Percentiles rank a stretch among this genome's conserved stretches.
phyloP scores from a whole-genome alignment of 805 yeast species.

The Metschnikowia corniflorae region DNA sequence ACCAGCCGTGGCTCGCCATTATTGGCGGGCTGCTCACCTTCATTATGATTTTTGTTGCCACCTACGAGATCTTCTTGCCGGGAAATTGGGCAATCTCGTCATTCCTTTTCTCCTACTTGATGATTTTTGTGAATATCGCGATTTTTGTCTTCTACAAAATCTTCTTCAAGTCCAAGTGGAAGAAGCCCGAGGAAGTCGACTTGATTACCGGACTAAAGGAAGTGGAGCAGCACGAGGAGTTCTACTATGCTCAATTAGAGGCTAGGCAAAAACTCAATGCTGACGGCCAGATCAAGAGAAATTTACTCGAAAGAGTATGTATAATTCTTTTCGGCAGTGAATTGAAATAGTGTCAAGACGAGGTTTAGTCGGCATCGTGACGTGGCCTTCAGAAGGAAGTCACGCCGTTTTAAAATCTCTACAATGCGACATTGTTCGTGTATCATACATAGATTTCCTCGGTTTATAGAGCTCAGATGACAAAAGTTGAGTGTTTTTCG shows the following conservation, averaged over 20 bases:
- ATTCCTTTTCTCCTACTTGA: constrained; percentile 18
- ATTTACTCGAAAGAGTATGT: constrained; percentile 16
- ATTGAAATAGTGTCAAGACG: too few relatives aligned
- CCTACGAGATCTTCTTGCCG: constrained; percentile 15
- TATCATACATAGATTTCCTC: too few relatives aligned
- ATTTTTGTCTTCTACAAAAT: constrained; percentile 16
- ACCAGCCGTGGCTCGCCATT: constrained; percentile 25
- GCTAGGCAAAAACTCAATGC: constrained; percentile 14
- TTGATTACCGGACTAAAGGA: constrained; percentile 34
- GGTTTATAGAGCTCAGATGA: too few relatives aligned
- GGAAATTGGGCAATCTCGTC: constrained; percentile 14
- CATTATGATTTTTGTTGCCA: constrained; percentile 17
- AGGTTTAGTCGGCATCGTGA: too few relatives aligned
- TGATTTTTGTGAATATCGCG: constrained; percentile 18
- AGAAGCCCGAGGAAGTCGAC: constrained; percentile 17
- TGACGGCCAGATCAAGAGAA: constrained; percentile 20
- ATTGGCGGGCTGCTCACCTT: constrained; percentile 17
- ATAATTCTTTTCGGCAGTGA: constrained; percentile 28
- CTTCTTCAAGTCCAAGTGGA: constrained; percentile 15
- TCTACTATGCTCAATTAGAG: constrained; percentile 21
- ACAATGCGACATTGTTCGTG: too few relatives aligned
- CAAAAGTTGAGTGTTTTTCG: too few relatives aligned
- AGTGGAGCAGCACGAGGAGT: constrained; percentile 37
- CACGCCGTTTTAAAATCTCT: too few relatives aligned
- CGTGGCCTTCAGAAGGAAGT: too few relatives aligned